These are phyloP conservation scores for Saitoella complicata DNA, from an alignment of 805 yeast species.

Conservation along the genomic window DNA sequence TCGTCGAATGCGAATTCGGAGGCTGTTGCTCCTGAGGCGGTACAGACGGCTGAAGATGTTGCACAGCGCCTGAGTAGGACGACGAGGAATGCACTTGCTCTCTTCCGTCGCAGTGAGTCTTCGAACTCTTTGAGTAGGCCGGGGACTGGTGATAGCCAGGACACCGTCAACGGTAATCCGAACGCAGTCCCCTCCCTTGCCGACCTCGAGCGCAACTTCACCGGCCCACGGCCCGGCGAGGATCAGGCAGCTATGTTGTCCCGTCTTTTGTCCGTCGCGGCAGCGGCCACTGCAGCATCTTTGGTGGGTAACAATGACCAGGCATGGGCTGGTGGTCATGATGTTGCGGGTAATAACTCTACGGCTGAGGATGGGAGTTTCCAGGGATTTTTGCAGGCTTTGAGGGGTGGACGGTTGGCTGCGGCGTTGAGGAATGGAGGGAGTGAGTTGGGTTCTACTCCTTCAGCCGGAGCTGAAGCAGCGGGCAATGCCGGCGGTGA, in stretches of 20 bases:
- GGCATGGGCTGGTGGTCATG: constrained; percentile 10
- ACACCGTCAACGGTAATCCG: no score
- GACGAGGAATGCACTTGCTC: no score
- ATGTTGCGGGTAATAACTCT: constrained; percentile 6
- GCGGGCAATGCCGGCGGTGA: constrained; percentile 5
- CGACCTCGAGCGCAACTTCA: constrained; percentile 1
- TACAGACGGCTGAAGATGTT: no score
- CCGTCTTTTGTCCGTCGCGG: constrained; percentile 29
- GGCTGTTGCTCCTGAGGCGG: no score
- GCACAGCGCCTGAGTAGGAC: no score
- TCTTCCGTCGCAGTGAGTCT: no score
- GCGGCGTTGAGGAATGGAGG: constrained; percentile 23
- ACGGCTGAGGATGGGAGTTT: constrained; percentile 26
- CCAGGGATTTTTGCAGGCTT: constrained; percentile 28
- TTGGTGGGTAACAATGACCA: constrained; percentile 20
- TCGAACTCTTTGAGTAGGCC: no score
- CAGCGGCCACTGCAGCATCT: constrained; percentile 29
- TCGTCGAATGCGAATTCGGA: no score
- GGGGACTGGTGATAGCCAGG: no score
- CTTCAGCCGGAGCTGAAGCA: no score
- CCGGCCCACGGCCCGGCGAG: constrained; percentile 13
- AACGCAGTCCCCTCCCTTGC: neutral
- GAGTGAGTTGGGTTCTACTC: neutral
- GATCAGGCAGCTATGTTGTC: constrained; percentile 29
- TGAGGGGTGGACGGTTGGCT: constrained; percentile 26